These are phyloP conservation scores for Roridomyces roridus DNA, from an alignment of 768 basidiomycete genomes.

Conservation along the genomic window DNA sequence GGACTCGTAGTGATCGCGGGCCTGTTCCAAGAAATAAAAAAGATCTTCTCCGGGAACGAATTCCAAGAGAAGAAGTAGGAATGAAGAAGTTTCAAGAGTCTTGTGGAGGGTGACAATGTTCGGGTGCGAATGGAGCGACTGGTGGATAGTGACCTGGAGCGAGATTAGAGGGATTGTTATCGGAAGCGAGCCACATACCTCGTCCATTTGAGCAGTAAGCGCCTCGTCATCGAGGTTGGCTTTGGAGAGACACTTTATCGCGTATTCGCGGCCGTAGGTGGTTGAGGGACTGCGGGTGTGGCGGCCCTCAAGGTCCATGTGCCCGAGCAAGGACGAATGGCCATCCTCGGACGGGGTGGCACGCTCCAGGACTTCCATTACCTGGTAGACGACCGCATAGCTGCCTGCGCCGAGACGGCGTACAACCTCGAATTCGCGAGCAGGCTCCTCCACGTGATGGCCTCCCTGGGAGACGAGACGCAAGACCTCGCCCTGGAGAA, in stretches of 20 bases:
- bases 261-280: constrained; percentile 81
- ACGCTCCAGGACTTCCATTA: constrained; percentile 70
- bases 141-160: constrained; percentile 87
- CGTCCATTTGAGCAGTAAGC: constrained; percentile 87
- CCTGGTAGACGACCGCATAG: constrained; percentile 94
- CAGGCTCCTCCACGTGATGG: constrained; percentile 50
- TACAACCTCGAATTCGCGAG: constrained; percentile 82
- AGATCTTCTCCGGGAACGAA: constrained; percentile 97
- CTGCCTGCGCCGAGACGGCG: constrained; percentile 86
- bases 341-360: constrained; percentile 57
- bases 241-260: constrained; percentile 97
- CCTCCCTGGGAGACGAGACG: constrained; percentile 54
- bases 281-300: constrained; percentile 40
- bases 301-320: constrained; percentile 58
- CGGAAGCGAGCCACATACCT: constrained; percentile 54
- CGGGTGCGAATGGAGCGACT: constrained; percentile 86
- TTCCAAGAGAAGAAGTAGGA: constrained; percentile 91
- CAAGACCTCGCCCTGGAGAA: constrained; percentile 71
- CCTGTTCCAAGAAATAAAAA: constrained; percentile 98
- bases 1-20: constrained; percentile 82
- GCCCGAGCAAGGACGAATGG: constrained; percentile 61
- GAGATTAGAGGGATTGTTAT: constrained; percentile 12
- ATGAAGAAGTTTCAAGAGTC: constrained; percentile 91
- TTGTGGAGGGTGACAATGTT: constrained; percentile 96
- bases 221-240: constrained; percentile 90